These are phyloP conservation scores for Mycena metata DNA, from an alignment of 768 basidiomycete genomes.

Conservation along the genomic window DNA sequence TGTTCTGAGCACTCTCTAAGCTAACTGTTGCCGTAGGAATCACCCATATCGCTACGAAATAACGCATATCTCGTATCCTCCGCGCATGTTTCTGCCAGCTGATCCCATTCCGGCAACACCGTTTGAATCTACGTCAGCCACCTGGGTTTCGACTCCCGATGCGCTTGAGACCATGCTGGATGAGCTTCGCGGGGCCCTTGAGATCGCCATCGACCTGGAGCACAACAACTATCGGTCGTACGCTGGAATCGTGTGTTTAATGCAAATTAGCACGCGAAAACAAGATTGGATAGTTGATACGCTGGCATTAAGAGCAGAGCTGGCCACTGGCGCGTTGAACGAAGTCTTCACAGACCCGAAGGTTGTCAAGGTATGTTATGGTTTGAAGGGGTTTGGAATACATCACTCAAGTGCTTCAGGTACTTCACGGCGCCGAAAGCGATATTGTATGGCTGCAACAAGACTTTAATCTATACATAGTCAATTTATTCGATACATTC, in stretches of 20 bases:
- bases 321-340: conserved; percentile 72
- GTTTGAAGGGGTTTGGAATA: background rate
- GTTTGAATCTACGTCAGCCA: conserved; percentile 77
- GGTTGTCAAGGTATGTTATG: conserved; percentile 80
- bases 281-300: conserved; percentile 92
- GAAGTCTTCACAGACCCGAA: conserved; percentile 88
- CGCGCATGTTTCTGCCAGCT: conserved; percentile 69
- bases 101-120: conserved; percentile 67
- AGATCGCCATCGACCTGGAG: conserved; percentile 95
- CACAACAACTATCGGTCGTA: conserved; percentile 92
- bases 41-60: conserved; percentile 94
- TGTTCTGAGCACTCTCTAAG: background rate
- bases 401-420: conserved; percentile 56
- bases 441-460: conserved; percentile 98
- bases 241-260: conserved; percentile 90
- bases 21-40: conserved; percentile 46
- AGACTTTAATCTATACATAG: conserved; percentile 93
- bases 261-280: conserved; percentile 89
- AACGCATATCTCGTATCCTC: conserved; percentile 76
- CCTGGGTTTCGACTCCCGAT: conserved; percentile 74
- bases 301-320: conserved; percentile 78
- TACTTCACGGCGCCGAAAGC: conserved; percentile 94
- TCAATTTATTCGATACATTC: conserved; percentile 97
- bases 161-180: conserved; percentile 74
- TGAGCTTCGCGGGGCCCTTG: conserved; percentile 72